Evolutionary conservation across 352 stramenopile species (phyloP), one percentile per base, ranked within the genome.

Genomic region (Phytophthora litchii): DNA sequence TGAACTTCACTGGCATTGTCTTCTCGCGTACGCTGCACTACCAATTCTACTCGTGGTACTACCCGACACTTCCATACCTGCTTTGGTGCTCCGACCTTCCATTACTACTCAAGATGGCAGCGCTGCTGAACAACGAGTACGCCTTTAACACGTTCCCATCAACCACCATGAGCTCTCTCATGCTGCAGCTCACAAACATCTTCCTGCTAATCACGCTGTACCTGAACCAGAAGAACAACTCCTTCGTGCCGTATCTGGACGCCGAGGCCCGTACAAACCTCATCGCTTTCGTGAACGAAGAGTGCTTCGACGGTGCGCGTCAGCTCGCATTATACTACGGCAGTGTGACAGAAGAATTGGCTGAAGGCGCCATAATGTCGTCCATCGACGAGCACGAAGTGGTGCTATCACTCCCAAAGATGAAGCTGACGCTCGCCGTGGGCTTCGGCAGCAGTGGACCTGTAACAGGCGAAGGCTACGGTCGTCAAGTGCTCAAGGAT

Each of bases 31-130:
- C 95, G 36, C 67, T 99, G 60, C 97, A 99, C 78, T 99, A 99
- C 80, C 97, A 99, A 78, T 98, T 99, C 63, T 98, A 97, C 70
- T 76, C 79, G 21, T 98, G 94, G 94, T 99, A 98, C 76, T 98
- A 97, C 70, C 86, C 97, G 54, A 95, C 95, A 20, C 60, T 99
- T 29, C 95, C 96, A 13, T 97, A 98, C 54, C 54, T 99, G 60
- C 67, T 98, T 6, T 99, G 88, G 88, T 88, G 93, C 60, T 92
- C 87, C 11, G 82, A 92, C 50, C 63, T 97, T 29, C 86, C 90
- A 17, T 46, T 92, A 34, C 60, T 93, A 12, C 80, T 97, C 51
- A 87, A 88, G 54, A 74, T 86, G 65, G 92, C 97, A 54, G 88
- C 85, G 29, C 55, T 96, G 14, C 60, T 91, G 23, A 77, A 85